Base-by-base conservation (phyloP, 805 yeast genomes). In the Sungouiella blattae region DNA sequence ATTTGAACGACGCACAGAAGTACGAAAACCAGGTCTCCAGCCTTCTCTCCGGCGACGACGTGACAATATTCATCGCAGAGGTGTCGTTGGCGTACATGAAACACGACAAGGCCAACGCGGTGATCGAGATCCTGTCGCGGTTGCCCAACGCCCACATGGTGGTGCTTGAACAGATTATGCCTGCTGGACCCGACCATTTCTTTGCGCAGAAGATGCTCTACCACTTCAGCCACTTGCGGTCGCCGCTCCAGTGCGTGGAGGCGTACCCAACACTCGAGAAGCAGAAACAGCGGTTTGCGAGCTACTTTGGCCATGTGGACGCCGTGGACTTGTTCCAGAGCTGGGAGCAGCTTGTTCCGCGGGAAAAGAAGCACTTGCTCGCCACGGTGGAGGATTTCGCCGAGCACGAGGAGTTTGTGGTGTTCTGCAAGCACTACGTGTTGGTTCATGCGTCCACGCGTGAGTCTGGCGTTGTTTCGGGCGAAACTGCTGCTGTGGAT, bases 51-150 rank as follows among this genome's bases (percentile, higher is more conserved):
- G 27, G 51, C 33, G 15, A 49, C 40, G 47, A 59, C n/a, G 59
- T 71, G 4, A 77, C 71, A 30, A 67, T 85, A 2, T 86, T 82
- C 50, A 69, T 87, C 26, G 91, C 94, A 1, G 95, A 85, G 54
- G 94, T 86, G 4, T 84, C 94, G 0, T 58, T 86, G 36, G 88
- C 91, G 0, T 86, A 85, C 54, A 85, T 86, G 93, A 64, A 69
- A 25, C 80, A 83, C 9, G 68, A 67, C 24, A 67, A 70, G 37
- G 87, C 94, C 5, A 80, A 86, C 51, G 66, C 69, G 2, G 72
- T 86, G 6, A 75, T 86, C 23, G 44, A 58, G 17, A 60, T 67
- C 43, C 63, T 78, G 2, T 62, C 80, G 4, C 52, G 60, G 2
- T 57, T 76, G 11, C 63, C 71, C 2, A 65, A 71, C 27, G 61